These are phyloP conservation scores for Pythium aristosporum DNA, from an alignment of 352 stramenopile species.

Conservation along the genomic window DNA sequence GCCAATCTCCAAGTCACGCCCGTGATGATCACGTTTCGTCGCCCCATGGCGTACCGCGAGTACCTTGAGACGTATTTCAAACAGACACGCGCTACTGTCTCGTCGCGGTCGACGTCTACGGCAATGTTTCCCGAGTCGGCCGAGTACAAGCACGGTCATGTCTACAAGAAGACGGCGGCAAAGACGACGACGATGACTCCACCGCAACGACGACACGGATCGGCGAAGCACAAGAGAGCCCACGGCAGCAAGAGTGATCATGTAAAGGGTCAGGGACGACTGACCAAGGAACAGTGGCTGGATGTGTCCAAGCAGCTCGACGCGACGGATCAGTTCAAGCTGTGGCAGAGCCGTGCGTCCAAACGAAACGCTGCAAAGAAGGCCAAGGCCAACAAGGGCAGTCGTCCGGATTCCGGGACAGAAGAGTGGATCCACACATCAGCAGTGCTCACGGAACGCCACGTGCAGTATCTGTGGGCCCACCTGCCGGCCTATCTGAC, in stretches of 20 bases:
- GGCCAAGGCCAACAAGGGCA: not conserved
- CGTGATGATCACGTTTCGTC: conserved; percentile 50
- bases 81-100: conserved; percentile 30
- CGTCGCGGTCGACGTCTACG: conserved; percentile 50
- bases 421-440: conserved; percentile 30
- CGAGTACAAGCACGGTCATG: conserved; percentile 53
- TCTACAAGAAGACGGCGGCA: conserved; percentile 14
- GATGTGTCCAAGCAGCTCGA: conserved; percentile 46
- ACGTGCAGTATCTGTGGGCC: conserved; percentile 68
- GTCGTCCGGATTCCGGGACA: too few relatives aligned
- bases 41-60: conserved; percentile 51
- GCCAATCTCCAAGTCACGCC: conserved; percentile 36
- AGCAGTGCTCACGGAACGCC: conserved; percentile 58
- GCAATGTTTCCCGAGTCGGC: conserved; percentile 67
- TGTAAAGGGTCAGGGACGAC: not conserved
- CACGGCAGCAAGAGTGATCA: not conserved
- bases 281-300: conserved; percentile 27
- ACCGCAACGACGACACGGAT: not conserved
- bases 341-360: conserved; percentile 30
- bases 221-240: too few relatives aligned
- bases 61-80: conserved; percentile 53
- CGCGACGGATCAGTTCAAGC: conserved; percentile 57
- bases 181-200: not conserved
- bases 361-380: not conserved
- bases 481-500: conserved; percentile 58